These are phyloP conservation scores for Halocafeteria seosinensis DNA, from an alignment of 108 stramenopile genomes.

Conservation along the genomic window DNA sequence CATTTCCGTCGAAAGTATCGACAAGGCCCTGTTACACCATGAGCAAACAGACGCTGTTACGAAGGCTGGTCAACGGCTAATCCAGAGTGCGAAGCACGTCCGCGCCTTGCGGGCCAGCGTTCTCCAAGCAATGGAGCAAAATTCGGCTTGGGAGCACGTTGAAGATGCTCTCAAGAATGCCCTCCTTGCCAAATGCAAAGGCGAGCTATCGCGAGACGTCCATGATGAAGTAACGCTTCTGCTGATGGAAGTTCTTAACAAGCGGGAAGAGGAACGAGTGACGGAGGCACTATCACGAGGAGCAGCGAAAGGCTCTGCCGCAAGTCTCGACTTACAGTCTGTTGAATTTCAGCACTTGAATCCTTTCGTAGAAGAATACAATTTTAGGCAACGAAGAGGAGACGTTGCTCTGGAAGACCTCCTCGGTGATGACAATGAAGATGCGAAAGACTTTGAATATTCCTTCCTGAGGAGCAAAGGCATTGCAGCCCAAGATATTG, in stretches of 20 bases:
- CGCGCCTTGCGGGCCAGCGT: neutral
- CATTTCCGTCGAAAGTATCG: neutral
- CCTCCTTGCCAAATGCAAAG: too few relatives aligned
- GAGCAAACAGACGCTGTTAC: neutral
- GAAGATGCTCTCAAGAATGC: too few relatives aligned
- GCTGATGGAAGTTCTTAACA: neutral
- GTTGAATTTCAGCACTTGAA: neutral
- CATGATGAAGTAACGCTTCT: neutral
- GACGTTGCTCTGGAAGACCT: neutral
- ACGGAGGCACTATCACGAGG: neutral
- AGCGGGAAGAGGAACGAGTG: neutral
- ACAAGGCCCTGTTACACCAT: neutral
- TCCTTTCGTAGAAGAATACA: neutral
- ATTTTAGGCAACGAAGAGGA: neutral
- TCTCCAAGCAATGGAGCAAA: too few relatives aligned
- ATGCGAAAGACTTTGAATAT: neutral
- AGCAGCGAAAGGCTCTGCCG: neutral
- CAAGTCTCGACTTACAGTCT: neutral
- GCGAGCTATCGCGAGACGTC: neutral
- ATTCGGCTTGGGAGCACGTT: too few relatives aligned
- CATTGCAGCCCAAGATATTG: too few relatives aligned
- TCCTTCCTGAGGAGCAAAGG: too few relatives aligned
- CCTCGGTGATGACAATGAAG: neutral
- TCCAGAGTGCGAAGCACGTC: neutral
- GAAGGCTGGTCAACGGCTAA: neutral